Percentiles rank a stretch among this genome's conserved stretches.
phyloP scores from a whole-genome alignment of 306 rosid genomes.

The Prunus dulcis region DNA sequence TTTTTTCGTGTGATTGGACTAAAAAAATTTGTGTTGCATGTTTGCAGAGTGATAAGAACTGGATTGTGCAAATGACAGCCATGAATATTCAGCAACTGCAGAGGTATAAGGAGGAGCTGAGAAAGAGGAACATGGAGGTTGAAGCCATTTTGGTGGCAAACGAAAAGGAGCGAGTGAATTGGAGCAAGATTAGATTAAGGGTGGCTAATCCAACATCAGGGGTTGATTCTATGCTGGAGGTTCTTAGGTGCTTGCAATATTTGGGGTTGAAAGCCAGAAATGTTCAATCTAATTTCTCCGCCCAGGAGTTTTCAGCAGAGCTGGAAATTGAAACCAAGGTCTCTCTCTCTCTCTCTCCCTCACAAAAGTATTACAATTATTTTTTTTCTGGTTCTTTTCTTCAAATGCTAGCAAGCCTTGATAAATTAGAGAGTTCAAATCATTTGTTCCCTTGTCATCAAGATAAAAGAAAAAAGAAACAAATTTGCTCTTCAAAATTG shows the following conservation, averaged over 20 bases:
- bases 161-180: neutral
- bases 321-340: constrained; percentile 43
- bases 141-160: constrained; percentile 20
- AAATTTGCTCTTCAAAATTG: too few relatives aligned
- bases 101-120: constrained; percentile 38
- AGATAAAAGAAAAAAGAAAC: neutral
- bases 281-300: constrained; percentile 45
- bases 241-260: constrained; percentile 43
- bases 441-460: neutral
- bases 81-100: constrained; percentile 43
- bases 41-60: constrained; percentile 60
- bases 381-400: too few relatives aligned
- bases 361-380: neutral
- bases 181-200: constrained; percentile 29
- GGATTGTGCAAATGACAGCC: constrained; percentile 50
- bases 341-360: neutral
- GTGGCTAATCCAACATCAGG: constrained; percentile 42
- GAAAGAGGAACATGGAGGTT: constrained; percentile 33
- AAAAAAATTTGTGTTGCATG: neutral
- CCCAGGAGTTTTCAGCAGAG: constrained; percentile 35
- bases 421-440: too few relatives aligned
- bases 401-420: too few relatives aligned
- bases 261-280: constrained; percentile 37
- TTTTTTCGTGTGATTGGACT: neutral
- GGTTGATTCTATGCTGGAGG: constrained; percentile 51